Evolutionary conservation across 2,329 filamentous ascomycete genomes (phyloP).

Genomic region (Alternaria arborescens): DNA sequence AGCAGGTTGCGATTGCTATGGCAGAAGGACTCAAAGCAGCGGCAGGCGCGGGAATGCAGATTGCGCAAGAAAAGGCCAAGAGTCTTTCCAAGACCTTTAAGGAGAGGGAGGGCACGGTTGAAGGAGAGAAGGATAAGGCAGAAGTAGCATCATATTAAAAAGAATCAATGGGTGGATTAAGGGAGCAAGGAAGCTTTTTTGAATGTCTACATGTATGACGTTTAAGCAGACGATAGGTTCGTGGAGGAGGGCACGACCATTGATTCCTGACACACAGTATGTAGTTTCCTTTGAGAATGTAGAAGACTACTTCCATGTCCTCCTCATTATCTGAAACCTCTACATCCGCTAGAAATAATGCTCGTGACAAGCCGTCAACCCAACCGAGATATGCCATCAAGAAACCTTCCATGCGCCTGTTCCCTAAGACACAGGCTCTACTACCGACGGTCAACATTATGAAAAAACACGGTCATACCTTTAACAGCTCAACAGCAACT

Average conservation of each 20-base stretch:
- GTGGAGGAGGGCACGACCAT: background rate
- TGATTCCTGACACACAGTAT: background rate
- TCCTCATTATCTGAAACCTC: background rate
- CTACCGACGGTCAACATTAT: background rate
- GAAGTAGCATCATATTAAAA: constrained; percentile 1
- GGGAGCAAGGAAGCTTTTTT: background rate
- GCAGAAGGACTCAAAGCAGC: constrained; percentile 41
- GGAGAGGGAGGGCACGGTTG: background rate
- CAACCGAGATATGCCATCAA: constrained; percentile 4
- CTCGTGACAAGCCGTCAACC: background rate
- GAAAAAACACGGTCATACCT: constrained; percentile 7
- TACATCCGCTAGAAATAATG: background rate
- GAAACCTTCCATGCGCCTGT: background rate
- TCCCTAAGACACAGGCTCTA: background rate
- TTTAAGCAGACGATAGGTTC: background rate
- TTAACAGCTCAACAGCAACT: constrained; percentile 6
- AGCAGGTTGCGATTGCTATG: constrained; percentile 44
- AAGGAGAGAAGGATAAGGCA: constrained; percentile 6
- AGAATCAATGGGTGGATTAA: background rate
- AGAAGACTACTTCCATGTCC: background rate
- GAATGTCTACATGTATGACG: background rate
- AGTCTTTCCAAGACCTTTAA: constrained; percentile 24
- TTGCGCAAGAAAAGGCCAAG: constrained; percentile 31
- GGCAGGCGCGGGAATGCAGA: constrained; percentile 35
- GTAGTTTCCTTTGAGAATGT: background rate